A percentile compares a stretch with the other conserved stretches of the same genome.
Conservation (phyloP, 345 rosid species). For the Camelina hispida region DNA sequence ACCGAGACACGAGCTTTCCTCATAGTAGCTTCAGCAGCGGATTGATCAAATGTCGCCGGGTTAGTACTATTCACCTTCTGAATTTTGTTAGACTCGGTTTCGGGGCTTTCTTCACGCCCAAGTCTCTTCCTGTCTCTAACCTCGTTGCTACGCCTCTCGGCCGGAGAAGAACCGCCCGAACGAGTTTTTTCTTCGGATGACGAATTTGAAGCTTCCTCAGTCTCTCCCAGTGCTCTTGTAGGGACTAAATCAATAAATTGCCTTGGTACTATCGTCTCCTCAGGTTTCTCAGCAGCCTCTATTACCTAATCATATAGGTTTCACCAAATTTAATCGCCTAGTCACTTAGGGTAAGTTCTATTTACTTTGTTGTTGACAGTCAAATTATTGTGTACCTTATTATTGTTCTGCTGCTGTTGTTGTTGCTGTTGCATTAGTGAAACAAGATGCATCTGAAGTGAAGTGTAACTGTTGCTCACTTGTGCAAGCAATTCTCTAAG, state of each 20-base stretch:
- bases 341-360: neutral
- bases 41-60: conserved; percentile 54
- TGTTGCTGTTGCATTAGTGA: conserved; percentile 66
- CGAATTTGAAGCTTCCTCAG: conserved; percentile 58
- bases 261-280: conserved; percentile 59
- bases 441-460: conserved; percentile 71
- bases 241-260: conserved; percentile 73
- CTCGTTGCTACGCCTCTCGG: conserved; percentile 42
- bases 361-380: neutral
- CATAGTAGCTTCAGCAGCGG: conserved; percentile 78
- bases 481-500: conserved; percentile 78
- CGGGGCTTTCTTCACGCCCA: conserved; percentile 70
- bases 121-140: conserved; percentile 51
- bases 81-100: conserved; percentile 60
- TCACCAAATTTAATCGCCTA: neutral
- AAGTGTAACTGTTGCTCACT: conserved; percentile 66
- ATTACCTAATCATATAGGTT: conserved; percentile 47
- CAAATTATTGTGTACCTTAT: conserved; percentile 26
- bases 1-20: conserved; percentile 98
- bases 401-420: conserved; percentile 10
- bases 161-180: conserved; percentile 51
- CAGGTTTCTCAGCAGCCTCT: conserved; percentile 47
- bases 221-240: conserved; percentile 43
- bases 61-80: conserved; percentile 58
- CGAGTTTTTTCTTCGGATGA: conserved; percentile 82